phyloP scores from a whole-genome alignment of 2,329 filamentous ascomycete species.

The Zymoseptoria pseudotritici region DNA sequence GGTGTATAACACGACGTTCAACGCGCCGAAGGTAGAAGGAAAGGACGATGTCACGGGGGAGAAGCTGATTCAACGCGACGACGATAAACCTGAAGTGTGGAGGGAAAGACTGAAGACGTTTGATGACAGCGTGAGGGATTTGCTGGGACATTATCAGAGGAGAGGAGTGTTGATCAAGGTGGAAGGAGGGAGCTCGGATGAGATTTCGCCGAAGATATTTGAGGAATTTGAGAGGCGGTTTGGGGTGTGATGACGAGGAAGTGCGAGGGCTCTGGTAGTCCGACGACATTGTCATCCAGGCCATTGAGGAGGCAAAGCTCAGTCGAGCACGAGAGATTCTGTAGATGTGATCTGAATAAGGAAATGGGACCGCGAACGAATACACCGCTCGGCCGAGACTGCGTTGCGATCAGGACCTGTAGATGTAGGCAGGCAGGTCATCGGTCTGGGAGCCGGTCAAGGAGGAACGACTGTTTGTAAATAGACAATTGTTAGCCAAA shows the following conservation, averaged over 20 bases:
- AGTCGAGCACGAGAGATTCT: no score
- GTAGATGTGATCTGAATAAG: no score
- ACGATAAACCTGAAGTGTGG: conserved; percentile 85
- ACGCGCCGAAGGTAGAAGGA: conserved; percentile 71
- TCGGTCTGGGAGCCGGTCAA: no score
- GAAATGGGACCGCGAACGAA: no score
- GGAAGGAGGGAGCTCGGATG: conserved; percentile 81
- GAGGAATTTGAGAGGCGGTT: conserved; percentile 76
- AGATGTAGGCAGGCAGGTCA: no score
- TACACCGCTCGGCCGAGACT: no score
- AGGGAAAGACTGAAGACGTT: conserved; percentile 73
- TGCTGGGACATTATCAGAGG: conserved; percentile 82
- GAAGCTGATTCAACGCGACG: conserved; percentile 67
- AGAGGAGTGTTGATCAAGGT: conserved; percentile 82
- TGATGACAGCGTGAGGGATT: conserved; percentile 72
- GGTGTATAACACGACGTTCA: conserved; percentile 92
- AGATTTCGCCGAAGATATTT: conserved; percentile 87
- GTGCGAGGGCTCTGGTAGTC: background rate
- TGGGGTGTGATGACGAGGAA: conserved; percentile 18
- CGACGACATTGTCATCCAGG: no score
- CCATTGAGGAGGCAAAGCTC: no score
- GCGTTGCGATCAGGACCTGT: no score
- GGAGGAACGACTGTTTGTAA: no score
- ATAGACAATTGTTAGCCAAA: no score
- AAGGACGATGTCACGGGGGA: conserved; percentile 90